Evolutionary conservation across 495 filamentous ascomycete genomes (phyloP), one percentile per base, ranked within the genome.

Genomic region (Neurospora sublineolata): DNA sequence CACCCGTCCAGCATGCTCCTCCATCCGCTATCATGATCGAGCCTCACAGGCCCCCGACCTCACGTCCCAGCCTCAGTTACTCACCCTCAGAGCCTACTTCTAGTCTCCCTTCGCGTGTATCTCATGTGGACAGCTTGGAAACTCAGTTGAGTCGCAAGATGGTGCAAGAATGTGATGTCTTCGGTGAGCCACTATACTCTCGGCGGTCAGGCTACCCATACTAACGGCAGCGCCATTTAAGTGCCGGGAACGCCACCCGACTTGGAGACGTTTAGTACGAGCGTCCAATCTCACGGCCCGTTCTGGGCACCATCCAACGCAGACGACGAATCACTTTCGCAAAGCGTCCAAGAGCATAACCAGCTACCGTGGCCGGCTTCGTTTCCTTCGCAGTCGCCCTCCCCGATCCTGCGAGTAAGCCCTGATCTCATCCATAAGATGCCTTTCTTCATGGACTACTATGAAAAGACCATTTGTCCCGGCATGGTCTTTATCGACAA

Each of bases 401-500:
- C 77, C 0, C 76, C 77, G 0, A 74, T 75, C n/a, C 44, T 79
- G 72, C 82, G 82, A 71, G 77, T 85, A 71, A 84, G 77, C 78
- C 76, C 83, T 37, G 86, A 87, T 73, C 82, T 89, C 75, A 83
- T 86, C 73, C 79, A 84, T 69, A 86, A 84, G 75, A 84, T 89
- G 79, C 83, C 84, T 5, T 89, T 87, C 79, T 87, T 89, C 77
- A 86, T 92, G 79, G 87, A 91, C 74, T 92, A 91, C 77, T 93
- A 95, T 80, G 89, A 94, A 71, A 94, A 94, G 76, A 90, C 91
- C 74, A 93, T 98, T 80, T 95, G 94, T 73, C 92, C 93, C 0
- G 91, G 92, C 73, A 91, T 97, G 75, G 93, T 97, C 18, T 90
- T 93, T 67, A 95, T 97, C 80, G 94, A 98, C 77, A 89, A 89